Evolutionary conservation across 2,329 filamentous ascomycete species (phyloP).

Genomic region (Teratosphaeria nubilosa): DNA sequence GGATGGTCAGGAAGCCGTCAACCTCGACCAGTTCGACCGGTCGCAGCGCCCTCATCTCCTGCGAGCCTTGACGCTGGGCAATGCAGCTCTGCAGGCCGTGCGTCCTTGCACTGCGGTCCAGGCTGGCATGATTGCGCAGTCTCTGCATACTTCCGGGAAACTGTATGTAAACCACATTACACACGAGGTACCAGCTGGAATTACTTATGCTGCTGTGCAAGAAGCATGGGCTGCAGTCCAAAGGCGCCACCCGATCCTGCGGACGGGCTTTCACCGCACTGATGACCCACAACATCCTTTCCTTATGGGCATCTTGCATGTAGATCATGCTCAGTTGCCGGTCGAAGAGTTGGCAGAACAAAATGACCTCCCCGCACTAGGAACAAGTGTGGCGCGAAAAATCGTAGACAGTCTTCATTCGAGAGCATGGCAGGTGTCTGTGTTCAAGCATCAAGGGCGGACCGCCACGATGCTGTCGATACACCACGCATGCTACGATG

Average conservation of each 20-base stretch:
- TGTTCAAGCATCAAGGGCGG: conserved; percentile 31
- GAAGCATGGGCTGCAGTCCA: conserved; percentile 51
- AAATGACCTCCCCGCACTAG: neutral
- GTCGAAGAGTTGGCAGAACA: neutral
- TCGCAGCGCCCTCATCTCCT: conserved; percentile 29
- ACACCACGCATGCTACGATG: conserved; percentile 82
- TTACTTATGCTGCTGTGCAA: conserved; percentile 36
- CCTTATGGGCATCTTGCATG: conserved; percentile 59
- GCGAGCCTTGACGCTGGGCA: conserved; percentile 20
- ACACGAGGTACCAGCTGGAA: conserved; percentile 37
- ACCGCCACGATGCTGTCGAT: conserved; percentile 42
- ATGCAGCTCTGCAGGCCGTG: conserved; percentile 43
- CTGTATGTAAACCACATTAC: conserved; percentile 68
- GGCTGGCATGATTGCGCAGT: conserved; percentile 68
- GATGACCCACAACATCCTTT: conserved; percentile 54
- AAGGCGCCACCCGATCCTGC: conserved; percentile 57
- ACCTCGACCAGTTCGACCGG: conserved; percentile 44
- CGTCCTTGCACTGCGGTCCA: conserved; percentile 74
- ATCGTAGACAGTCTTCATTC: conserved; percentile 1
- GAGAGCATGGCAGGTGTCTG: conserved; percentile 54
- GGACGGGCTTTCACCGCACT: conserved; percentile 60
- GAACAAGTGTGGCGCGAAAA: conserved; percentile 14
- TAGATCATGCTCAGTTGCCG: conserved; percentile 6
- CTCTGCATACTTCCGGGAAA: conserved; percentile 53
- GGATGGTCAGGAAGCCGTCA: conserved; percentile 18